These are phyloP conservation scores for Discostella stelligeroides DNA, from an alignment of 108 stramenopile genomes.

Conservation along the genomic window DNA sequence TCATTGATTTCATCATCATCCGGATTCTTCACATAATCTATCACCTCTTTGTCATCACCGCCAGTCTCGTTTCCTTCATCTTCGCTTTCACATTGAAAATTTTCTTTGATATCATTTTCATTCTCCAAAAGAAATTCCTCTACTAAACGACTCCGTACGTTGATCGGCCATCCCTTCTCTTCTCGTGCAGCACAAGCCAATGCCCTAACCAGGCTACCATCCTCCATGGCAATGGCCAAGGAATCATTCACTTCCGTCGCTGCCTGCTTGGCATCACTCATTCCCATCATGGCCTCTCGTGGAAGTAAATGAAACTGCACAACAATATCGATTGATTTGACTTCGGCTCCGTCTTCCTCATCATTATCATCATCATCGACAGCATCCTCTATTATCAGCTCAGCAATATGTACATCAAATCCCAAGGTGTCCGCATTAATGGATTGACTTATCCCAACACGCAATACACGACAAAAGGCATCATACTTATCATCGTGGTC, in stretches of 20 bases:
- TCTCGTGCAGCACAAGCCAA: conserved; percentile 67
- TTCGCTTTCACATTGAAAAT: conserved; percentile 17
- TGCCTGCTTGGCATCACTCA: conserved; percentile 51
- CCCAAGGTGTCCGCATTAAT: conserved; percentile 53
- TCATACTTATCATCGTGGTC: conserved; percentile 24
- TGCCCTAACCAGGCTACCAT: conserved; percentile 69
- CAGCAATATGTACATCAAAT: conserved; percentile 58
- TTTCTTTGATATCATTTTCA: conserved; percentile 63
- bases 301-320: conserved; percentile 63
- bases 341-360: conserved; percentile 19
- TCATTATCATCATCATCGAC: no score
- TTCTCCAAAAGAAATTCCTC: conserved; percentile 84
- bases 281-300: conserved; percentile 35
- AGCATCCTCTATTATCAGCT: conserved; percentile 56
- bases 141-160: conserved; percentile 65
- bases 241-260: conserved; percentile 64
- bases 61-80: conserved; percentile 25
- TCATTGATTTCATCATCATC: conserved; percentile 24
- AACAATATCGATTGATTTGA: conserved; percentile 57
- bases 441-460: conserved; percentile 51
- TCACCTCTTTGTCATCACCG: conserved; percentile 22
- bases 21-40: conserved; percentile 2
- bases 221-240: conserved; percentile 71
- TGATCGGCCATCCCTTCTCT: conserved; percentile 69
- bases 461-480: conserved; percentile 62